These are phyloP conservation scores for Pleoardoris graminearum DNA, from an alignment of 2,329 filamentous ascomycete genomes.

Conservation along the genomic window DNA sequence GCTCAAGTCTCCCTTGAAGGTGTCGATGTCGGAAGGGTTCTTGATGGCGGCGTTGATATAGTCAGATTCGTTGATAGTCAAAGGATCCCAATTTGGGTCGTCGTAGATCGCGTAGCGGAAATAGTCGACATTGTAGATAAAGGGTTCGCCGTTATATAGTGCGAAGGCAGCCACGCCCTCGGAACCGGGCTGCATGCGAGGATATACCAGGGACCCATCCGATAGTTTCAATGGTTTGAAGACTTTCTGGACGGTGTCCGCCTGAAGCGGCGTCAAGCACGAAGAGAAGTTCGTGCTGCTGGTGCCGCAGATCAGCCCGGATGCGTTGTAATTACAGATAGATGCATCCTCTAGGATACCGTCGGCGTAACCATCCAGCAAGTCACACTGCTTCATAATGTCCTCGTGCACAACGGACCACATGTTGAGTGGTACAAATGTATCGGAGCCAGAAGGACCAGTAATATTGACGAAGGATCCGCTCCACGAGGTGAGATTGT, in stretches of 20 bases:
- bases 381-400: conserved; percentile 55
- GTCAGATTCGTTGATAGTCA: conserved; percentile 46
- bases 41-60: conserved; percentile 43
- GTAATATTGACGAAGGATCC: conserved; percentile 36
- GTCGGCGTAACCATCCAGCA: conserved; percentile 53
- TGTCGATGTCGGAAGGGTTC: conserved; percentile 46
- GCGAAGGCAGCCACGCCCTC: conserved; percentile 45
- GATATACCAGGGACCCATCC: conserved; percentile 54
- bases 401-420: conserved; percentile 49
- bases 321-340: conserved; percentile 50
- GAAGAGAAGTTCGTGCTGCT: conserved; percentile 35
- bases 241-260: conserved; percentile 49
- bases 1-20: conserved; percentile 49
- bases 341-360: conserved; percentile 53
- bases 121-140: conserved; percentile 53
- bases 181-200: conserved; percentile 55
- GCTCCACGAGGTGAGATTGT: conserved; percentile 41
- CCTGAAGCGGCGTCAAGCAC: conserved; percentile 52
- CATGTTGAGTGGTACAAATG: conserved; percentile 44
- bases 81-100: conserved; percentile 49
- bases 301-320: conserved; percentile 44
- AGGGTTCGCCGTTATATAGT: conserved; percentile 48
- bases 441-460: conserved; percentile 34
- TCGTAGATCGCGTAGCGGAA: conserved; percentile 55
- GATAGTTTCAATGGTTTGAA: conserved; percentile 49